Evolutionary conservation across 2,329 filamentous ascomycete genomes (phyloP), one percentile per base, ranked within the genome.

Genomic region (Penicillium sp.): DNA sequence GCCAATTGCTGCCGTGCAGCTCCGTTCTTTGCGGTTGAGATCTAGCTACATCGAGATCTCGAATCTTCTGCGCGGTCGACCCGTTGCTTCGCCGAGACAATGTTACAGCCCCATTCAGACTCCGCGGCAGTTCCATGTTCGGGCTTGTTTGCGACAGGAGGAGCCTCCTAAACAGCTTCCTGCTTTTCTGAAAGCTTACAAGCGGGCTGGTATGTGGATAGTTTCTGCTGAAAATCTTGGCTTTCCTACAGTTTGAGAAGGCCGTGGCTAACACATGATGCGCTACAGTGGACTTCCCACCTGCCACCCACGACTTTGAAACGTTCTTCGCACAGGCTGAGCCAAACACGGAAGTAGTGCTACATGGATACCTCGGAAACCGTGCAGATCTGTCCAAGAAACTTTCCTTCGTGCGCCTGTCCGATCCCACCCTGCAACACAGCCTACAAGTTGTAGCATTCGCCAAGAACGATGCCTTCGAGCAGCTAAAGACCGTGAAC

Each of bases 321-420:
- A 67, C 68, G 0, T 70, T 78, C 38, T 60, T 75, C 35, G 61
- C 68, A 6, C 55, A 70, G 44, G 70, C 68, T 10, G 60, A 66
- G 17, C 59, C 69, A 4, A 75, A 71, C 6, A 66, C 78, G 8
- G 68, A 75, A 21, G 79, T 89, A 33, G 79, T 80, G 0, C 72
- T 90, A 0, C 82, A 87, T 71, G 93, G 93, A 21, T 94, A 93
- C 66, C 74, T 96, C 0, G 85, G 86, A 27, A 85, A 85, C 59
- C 82, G 86, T 31, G 83, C 85, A 60, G 85, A 90, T 66, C 79
- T 92, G 23, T 86, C 86, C 29, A 86, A 86, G 53, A 85, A 83
- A 39, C 78, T 96, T 21, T 84, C 84, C 2, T 96, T 96, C 69
- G 87, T 87, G 48, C 82, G 88, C 50, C 70, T 86, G 36, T 75